Percentiles rank a stretch among this genome's conserved stretches.
phyloP scores from a whole-genome alignment of 495 filamentous ascomycete species.

The Lineolata rhizophorae region DNA sequence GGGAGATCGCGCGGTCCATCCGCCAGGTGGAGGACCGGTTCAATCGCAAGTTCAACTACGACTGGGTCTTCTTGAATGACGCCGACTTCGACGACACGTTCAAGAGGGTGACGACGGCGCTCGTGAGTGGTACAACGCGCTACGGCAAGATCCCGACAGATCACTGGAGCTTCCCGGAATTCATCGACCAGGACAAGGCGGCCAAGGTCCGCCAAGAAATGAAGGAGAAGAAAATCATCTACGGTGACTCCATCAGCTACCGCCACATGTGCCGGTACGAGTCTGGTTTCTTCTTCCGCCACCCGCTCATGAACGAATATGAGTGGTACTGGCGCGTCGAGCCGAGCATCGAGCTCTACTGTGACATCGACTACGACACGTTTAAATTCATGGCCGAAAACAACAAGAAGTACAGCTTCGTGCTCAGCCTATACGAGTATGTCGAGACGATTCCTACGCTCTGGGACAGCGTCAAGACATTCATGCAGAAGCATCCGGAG shows the following conservation, averaged over 20 bases:
- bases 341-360: conserved; percentile 23
- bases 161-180: conserved; percentile 29
- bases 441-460: conserved; percentile 86
- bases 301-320: conserved; percentile 22
- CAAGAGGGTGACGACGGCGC: conserved; percentile 69
- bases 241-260: conserved; percentile 64
- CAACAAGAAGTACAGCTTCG: conserved; percentile 24
- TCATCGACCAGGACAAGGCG: conserved; percentile 33
- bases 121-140: conserved; percentile 76
- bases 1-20: conserved; percentile 91
- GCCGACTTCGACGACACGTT: conserved; percentile 79
- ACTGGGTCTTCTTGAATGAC: conserved; percentile 98
- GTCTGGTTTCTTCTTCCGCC: conserved; percentile 28
- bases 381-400: conserved; percentile 24
- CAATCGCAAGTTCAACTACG: conserved; percentile 88
- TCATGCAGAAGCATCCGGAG: conserved; percentile 72
- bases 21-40: conserved; percentile 92
- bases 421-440: conserved; percentile 60
- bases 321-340: conserved; percentile 28
- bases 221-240: conserved; percentile 30
- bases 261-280: conserved; percentile 27
- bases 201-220: conserved; percentile 32
- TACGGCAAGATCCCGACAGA: conserved; percentile 44
- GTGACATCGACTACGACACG: conserved; percentile 25
- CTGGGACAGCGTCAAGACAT: conserved; percentile 82